phyloP scores from a whole-genome alignment of 2,329 filamentous ascomycete species.

The Fragosphaeria purpurea region DNA sequence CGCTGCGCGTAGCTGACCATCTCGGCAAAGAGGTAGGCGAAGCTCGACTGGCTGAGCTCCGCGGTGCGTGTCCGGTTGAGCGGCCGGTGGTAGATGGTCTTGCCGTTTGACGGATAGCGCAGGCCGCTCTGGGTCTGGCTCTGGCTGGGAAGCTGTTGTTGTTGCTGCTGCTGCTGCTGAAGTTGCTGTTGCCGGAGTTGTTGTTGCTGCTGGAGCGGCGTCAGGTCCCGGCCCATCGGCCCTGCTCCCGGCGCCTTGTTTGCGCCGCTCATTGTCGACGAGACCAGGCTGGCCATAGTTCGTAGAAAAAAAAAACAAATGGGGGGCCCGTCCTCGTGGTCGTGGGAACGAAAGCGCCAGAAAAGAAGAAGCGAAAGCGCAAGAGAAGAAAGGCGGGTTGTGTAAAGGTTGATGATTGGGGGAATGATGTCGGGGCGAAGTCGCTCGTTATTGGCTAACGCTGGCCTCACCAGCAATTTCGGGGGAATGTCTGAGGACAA shows the following conservation, averaged over 20 bases:
- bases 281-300: constrained; percentile 1
- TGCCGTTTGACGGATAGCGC: constrained; percentile 82
- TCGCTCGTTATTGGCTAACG: not conserved
- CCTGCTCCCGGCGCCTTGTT: constrained; percentile 3
- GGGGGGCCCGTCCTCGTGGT: too few relatives aligned
- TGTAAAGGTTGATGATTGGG: too few relatives aligned
- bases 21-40: constrained; percentile 91
- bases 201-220: constrained; percentile 4
- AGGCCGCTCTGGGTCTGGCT: constrained; percentile 52
- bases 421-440: not conserved
- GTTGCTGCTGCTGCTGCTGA: not conserved
- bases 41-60: constrained; percentile 85
- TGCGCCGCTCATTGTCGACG: constrained; percentile 5
- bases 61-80: constrained; percentile 80
- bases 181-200: constrained; percentile 2
- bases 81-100: constrained; percentile 95
- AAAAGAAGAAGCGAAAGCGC: too few relatives aligned
- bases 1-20: constrained; percentile 94
- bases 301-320: not conserved
- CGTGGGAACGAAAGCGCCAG: too few relatives aligned
- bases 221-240: constrained; percentile 3
- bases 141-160: constrained; percentile 38
- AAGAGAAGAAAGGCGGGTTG: too few relatives aligned
- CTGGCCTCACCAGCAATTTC: not conserved
- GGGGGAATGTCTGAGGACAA: too few relatives aligned